Percentiles rank a stretch among this genome's conserved stretches.
Conservation (phyloP, 768 basidiomycete species). For the Termitomyces sp. region DNA sequence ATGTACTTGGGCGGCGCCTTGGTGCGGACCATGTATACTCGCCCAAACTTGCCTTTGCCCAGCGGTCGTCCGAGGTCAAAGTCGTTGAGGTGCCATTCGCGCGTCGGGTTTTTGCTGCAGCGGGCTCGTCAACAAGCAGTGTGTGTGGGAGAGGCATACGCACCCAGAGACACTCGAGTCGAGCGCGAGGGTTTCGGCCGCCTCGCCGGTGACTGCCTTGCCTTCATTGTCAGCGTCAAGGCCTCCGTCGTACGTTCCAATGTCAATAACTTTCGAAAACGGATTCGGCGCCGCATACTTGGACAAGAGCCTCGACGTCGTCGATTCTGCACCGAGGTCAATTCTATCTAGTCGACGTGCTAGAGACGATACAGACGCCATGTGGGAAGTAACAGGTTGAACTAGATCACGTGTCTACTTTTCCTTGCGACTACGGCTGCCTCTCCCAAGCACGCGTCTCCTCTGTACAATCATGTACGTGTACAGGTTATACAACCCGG, state of each 20-base stretch:
- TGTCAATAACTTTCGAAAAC: too few relatives aligned
- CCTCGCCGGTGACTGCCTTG: conserved; percentile 64
- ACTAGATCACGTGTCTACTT: background rate
- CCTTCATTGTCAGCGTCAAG: conserved; percentile 83
- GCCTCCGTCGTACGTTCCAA: conserved; percentile 91
- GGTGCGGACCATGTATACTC: conserved; percentile 97
- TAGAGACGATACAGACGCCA: background rate
- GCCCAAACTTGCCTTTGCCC: conserved; percentile 97
- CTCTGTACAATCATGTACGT: conserved; percentile 51
- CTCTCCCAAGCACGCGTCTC: conserved; percentile 33
- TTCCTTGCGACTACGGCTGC: background rate
- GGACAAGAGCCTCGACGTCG: too few relatives aligned
- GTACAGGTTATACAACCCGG: conserved; percentile 51
- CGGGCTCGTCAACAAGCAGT: background rate
- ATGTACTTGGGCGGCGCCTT: conserved; percentile 85
- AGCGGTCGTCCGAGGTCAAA: conserved; percentile 95
- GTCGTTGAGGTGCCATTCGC: conserved; percentile 77
- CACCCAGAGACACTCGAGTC: conserved; percentile 74
- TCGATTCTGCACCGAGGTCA: too few relatives aligned
- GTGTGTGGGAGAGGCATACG: background rate
- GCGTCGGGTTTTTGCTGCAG: conserved; percentile 60
- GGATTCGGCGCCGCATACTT: too few relatives aligned
- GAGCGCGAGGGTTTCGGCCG: conserved; percentile 74
- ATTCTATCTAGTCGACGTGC: background rate
- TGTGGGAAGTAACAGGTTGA: background rate